These are phyloP conservation scores for Ophiorrhiza pumila DNA, from an alignment of 257 asterid species.

Conservation along the genomic window DNA sequence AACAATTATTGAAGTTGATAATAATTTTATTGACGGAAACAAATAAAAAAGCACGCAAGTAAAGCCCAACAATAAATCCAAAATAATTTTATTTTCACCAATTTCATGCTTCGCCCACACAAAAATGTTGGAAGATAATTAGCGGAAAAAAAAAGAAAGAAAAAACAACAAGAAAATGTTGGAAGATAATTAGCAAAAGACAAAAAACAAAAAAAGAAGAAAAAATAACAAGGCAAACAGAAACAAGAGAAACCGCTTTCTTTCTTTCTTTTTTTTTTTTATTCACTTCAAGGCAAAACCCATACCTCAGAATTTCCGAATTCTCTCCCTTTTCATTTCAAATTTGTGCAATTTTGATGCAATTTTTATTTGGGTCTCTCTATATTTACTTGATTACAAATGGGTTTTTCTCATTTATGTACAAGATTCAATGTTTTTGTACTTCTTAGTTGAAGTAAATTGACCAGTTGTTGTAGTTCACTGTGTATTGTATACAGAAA, in stretches of 20 bases:
- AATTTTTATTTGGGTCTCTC: background rate
- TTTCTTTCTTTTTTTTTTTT: background rate
- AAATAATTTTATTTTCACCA: background rate
- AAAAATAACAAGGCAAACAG: background rate
- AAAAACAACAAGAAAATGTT: background rate
- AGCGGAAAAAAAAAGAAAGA: background rate
- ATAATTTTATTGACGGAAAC: too few species aligned
- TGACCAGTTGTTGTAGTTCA: conserved; percentile 1
- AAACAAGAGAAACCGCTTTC: conserved; percentile 32
- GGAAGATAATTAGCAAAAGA: too few species aligned
- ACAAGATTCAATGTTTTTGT: background rate
- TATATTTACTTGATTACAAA: background rate
- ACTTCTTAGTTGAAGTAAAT: conserved; percentile 2
- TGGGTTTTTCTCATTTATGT: conserved; percentile 6
- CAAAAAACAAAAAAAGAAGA: too few species aligned
- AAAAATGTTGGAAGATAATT: background rate
- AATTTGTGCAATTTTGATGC: background rate
- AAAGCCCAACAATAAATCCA: too few species aligned
- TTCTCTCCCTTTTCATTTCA: conserved; percentile 11
- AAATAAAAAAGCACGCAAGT: too few species aligned
- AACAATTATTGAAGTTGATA: too few species aligned
- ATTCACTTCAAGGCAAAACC: conserved; percentile 11
- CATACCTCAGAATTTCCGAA: conserved; percentile 33
- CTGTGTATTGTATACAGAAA: background rate
- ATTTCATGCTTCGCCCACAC: conserved; percentile 1